These are phyloP conservation scores for Vitis rotundifolia DNA, from an alignment of 164 flowering plant genomes.

Conservation along the genomic window DNA sequence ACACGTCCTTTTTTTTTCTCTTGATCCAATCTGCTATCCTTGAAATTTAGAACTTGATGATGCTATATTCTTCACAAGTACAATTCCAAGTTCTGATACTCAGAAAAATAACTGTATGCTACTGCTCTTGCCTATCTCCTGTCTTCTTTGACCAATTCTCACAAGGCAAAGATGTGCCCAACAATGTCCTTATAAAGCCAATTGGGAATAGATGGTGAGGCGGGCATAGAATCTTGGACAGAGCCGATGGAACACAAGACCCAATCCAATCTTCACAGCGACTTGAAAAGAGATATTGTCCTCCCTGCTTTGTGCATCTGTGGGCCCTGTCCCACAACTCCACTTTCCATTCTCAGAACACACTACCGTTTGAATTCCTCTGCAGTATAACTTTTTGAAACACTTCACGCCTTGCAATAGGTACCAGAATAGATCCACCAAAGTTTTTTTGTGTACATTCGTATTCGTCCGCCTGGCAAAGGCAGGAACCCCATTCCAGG, in stretches of 20 bases:
- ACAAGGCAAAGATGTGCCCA: conserved; percentile 19
- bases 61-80: conserved; percentile 12
- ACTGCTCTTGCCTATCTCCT: conserved; percentile 16
- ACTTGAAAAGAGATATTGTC: conserved; percentile 64
- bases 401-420: conserved; percentile 53
- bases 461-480: conserved; percentile 43
- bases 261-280: conserved; percentile 68
- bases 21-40: conserved; percentile 8
- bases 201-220: conserved; percentile 14
- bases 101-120: conserved; percentile 2
- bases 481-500: conserved; percentile 63
- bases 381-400: conserved; percentile 31
- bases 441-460: conserved; percentile 29
- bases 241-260: conserved; percentile 29
- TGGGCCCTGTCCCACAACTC: conserved; percentile 32
- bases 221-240: conserved; percentile 61
- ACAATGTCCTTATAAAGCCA: conserved; percentile 49
- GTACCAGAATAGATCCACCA: conserved; percentile 71
- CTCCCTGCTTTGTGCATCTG: conserved; percentile 36
- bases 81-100: conserved; percentile 9
- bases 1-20: conserved; percentile 2
- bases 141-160: conserved; percentile 27
- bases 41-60: neutral
- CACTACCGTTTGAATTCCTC: conserved; percentile 32
- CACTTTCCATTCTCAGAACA: conserved; percentile 39